A percentile compares a stretch with the other conserved stretches of the same genome.
phyloP scores from a whole-genome alignment of 352 stramenopile species.

The Phytophthora syringae region DNA sequence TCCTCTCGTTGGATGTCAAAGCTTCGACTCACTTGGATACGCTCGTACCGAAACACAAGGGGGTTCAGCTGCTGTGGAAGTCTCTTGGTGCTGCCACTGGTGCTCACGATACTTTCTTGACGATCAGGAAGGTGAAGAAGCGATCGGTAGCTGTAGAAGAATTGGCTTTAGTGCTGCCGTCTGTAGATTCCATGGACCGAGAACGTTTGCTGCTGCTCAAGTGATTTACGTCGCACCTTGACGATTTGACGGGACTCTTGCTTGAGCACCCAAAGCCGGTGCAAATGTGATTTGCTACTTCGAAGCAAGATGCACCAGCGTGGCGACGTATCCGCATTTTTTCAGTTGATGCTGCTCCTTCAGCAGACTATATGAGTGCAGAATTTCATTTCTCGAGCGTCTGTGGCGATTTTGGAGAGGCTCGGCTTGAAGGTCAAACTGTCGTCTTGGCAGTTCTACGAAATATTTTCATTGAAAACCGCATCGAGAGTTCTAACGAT shows the following conservation, averaged over 20 bases:
- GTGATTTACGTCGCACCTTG: constrained; percentile 66
- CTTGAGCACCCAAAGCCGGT: constrained; percentile 62
- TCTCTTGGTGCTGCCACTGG: constrained; percentile 7
- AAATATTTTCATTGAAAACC: constrained; percentile 46
- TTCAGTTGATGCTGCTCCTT: constrained; percentile 70
- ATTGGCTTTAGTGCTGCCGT: constrained; percentile 13
- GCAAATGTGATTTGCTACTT: constrained; percentile 65
- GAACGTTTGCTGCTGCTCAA: constrained; percentile 45
- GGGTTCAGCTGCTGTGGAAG: constrained; percentile 71
- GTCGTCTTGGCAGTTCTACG: constrained; percentile 54
- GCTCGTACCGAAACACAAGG: constrained; percentile 57
- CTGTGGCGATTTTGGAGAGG: constrained; percentile 54
- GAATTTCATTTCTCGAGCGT: constrained; percentile 62
- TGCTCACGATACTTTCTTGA: constrained; percentile 13
- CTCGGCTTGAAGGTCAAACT: constrained; percentile 63
- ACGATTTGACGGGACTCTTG: constrained; percentile 56
- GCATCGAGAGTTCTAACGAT: constrained; percentile 12
- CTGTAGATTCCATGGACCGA: constrained; percentile 21
- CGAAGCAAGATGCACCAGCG: constrained; percentile 71
- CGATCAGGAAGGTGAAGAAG: constrained; percentile 11
- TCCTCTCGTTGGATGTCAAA: constrained; percentile 67
- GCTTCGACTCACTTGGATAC: constrained; percentile 60
- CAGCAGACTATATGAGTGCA: constrained; percentile 65
- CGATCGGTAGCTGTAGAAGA: constrained; percentile 25
- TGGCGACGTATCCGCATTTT: constrained; percentile 58